Evolutionary conservation across 2,329 filamentous ascomycete genomes (phyloP), one percentile per base, ranked within the genome.

Genomic region (Xylariaceae sp.): DNA sequence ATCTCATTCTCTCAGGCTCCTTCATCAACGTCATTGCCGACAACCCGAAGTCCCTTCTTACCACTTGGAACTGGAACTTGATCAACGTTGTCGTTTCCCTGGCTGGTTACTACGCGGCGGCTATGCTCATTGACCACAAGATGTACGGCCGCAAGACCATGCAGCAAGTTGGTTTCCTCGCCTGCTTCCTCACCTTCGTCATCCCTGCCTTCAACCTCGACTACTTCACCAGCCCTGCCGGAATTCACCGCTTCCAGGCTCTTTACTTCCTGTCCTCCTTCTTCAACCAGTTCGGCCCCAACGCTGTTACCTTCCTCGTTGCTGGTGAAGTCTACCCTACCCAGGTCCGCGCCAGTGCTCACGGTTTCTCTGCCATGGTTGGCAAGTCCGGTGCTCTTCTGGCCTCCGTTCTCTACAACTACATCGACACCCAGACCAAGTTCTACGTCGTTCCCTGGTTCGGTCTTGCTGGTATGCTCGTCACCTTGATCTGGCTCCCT

Each of bases 241-340:
- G 90, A 68, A 88, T 97, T 73, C 86, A 90, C 71, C 80, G 82
- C n/a, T 97, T 97, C 87, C 92, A 97, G 79, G 86, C 92, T 72
- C 96, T 97, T 91, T 97, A 97, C 82, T 97, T 96, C 78, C 75
- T 97, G 67, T 96, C 91, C 6, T 96, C 90, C 23, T 97, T 97
- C 81, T 97, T 97, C 87, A 97, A 97, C 82, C 93, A 97, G 74
- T 97, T 97, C 71, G 93, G 93, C 10, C 93, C 93, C 75, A 97
- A 97, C 82, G 88, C 86, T 51, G 92, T 97, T 69, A 96, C 92
- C 63, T 97, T 97, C 88, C 84, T 97, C 66, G 90, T 96, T 41
- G 93, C 93, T 49, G 93, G 91, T 49, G 93, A 97, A 74, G 91
- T 96, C n/a, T 97, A 90, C 82, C 93, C 93, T 8, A 96, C 92